phyloP scores from a whole-genome alignment of 192 early-diverging fungal species.

The Coemansia sp. region DNA sequence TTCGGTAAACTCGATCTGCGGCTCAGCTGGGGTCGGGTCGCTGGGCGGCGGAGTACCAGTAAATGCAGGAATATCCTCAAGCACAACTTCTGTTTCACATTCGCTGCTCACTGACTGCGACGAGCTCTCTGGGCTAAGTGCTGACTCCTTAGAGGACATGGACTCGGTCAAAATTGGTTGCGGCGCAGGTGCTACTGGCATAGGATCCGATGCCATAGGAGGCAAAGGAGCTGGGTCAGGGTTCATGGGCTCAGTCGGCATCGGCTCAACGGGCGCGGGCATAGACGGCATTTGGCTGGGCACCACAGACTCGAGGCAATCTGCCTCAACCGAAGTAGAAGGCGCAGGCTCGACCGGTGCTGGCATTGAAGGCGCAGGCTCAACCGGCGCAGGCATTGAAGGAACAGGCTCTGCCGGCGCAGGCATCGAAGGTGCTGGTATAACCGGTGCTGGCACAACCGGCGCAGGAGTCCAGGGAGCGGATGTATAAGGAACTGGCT shows the following conservation, averaged over 20 bases:
- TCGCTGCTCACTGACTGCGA: not conserved
- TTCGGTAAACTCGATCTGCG: not conserved
- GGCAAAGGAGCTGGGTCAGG: slow-evolving; percentile 12
- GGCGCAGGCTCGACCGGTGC: not conserved
- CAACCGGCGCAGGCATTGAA: not conserved
- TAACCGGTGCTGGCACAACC: not conserved
- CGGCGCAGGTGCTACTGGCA: slow-evolving; percentile 9
- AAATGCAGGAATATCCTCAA: not conserved
- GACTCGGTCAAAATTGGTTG: slow-evolving; percentile 10
- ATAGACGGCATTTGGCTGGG: not conserved
- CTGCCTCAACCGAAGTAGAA: not conserved
- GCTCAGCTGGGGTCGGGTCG: not conserved
- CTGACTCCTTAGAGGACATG: slow-evolving; percentile 4
- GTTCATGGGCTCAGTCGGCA: slow-evolving; percentile 7
- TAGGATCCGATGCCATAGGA: slow-evolving; percentile 15
- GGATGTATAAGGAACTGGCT: not conserved
- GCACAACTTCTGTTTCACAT: not conserved
- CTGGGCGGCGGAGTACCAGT: slow-evolving; percentile 18
- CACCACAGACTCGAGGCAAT: not conserved
- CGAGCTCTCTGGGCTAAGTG: slow-evolving; percentile 7
- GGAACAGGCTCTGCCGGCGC: not conserved
- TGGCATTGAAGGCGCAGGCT: not conserved
- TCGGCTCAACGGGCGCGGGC: slow-evolving; percentile 6
- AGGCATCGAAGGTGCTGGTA: not conserved
- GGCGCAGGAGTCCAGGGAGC: not conserved